Evolutionary conservation across 169 alveolate genomes (phyloP).

Genomic region (Cryptosporidium ubiquitum): DNA sequence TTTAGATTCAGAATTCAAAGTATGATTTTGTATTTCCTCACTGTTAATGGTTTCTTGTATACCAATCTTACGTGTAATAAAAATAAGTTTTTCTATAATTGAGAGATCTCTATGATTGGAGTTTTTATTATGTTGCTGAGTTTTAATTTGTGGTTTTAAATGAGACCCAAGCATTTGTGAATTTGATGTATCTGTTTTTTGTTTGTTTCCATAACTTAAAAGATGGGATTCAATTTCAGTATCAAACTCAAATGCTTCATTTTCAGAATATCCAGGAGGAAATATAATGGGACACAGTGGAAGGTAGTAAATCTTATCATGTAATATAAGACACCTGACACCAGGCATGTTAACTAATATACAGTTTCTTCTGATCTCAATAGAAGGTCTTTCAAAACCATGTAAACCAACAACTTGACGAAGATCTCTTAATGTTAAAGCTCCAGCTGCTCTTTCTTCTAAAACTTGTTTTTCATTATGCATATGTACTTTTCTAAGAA

Average conservation of each 20-base stretch:
- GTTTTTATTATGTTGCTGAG: not conserved
- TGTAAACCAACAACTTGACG: conserved; percentile 70
- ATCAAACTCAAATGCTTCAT: not conserved
- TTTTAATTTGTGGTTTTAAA: not conserved
- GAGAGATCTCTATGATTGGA: conserved; percentile 22
- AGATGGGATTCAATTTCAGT: not conserved
- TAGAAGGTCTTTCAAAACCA: conserved; percentile 68
- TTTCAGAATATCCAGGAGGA: not conserved
- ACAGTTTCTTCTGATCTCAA: conserved; percentile 71
- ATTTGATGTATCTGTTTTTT: not conserved
- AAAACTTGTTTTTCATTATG: conserved; percentile 55
- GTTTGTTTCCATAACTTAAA: not conserved
- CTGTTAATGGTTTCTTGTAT: not conserved
- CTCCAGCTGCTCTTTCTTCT: conserved; percentile 68
- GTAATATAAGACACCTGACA: conserved; percentile 71
- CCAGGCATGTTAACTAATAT: conserved; percentile 73
- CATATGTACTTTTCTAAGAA: conserved; percentile 63
- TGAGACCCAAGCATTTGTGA: not conserved
- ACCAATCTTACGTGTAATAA: not conserved
- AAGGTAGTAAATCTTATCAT: conserved; percentile 65
- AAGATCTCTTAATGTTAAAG: conserved; percentile 64
- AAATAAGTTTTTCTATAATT: conserved; percentile 21
- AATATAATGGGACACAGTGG: conserved; percentile 33
- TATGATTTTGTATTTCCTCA: not conserved
- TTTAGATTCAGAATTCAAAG: not conserved